Percentiles rank a stretch among this genome's conserved stretches.
Conservation (phyloP, 2,329 filamentous ascomycete genomes). For the Trichoderma atrobrunneum region DNA sequence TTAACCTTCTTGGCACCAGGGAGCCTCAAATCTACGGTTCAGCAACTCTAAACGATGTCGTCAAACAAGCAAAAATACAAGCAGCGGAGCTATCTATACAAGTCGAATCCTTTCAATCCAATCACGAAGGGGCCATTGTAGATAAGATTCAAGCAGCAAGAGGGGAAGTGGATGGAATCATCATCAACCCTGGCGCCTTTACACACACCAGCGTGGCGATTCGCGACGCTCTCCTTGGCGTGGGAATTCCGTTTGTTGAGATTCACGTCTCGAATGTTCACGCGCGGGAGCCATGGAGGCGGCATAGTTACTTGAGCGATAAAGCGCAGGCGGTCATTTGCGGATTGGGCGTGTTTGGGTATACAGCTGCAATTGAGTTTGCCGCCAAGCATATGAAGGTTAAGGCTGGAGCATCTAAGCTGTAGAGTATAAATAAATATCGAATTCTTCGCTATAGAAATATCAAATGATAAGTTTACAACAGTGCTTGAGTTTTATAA, state of each 20-base stretch:
- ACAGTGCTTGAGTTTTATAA: neutral
- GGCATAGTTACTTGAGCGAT: conserved; percentile 14
- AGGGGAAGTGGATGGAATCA: neutral
- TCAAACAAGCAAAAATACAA: conserved; percentile 6
- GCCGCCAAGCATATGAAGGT: conserved; percentile 6
- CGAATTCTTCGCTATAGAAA: neutral
- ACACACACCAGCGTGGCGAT: conserved; percentile 13
- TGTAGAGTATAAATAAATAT: neutral
- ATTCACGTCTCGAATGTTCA: conserved; percentile 7
- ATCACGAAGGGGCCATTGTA: conserved; percentile 13
- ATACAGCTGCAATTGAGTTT: conserved; percentile 14
- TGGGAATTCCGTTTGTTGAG: conserved; percentile 5
- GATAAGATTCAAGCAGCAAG: conserved; percentile 7
- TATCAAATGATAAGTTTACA: neutral
- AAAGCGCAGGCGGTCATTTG: conserved; percentile 14
- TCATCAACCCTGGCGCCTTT: conserved; percentile 14
- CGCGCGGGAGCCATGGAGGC: neutral
- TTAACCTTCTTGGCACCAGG: conserved; percentile 7
- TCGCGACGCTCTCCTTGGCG: conserved; percentile 2
- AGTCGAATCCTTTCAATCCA: conserved; percentile 7
- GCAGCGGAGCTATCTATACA: neutral
- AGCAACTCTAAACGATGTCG: conserved; percentile 10
- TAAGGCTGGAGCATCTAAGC: neutral
- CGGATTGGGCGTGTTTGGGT: conserved; percentile 12
- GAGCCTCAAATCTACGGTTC: conserved; percentile 14